Base-by-base conservation (phyloP, 2,329 filamentous ascomycete genomes). In the Coniochaeta sp. region DNA sequence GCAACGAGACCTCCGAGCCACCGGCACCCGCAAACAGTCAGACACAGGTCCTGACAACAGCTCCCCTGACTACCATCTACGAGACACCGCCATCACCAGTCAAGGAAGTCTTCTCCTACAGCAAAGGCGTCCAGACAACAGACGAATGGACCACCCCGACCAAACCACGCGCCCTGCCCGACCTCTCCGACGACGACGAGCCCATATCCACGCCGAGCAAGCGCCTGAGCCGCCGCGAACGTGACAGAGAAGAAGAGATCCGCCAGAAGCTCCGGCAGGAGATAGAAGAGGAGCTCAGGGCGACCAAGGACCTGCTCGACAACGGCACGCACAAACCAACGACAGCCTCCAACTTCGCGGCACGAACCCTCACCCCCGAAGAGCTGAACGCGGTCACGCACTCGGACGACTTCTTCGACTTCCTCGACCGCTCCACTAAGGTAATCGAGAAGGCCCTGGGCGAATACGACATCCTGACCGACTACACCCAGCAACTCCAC, bases 391-490 rank as follows among this genome's bases (percentile, higher is more conserved):
- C 93, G 6, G 92, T 98, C 28, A 95, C 91, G 26, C 89, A 89
- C 59, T 97, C 93, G 0, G 87, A 93, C 33, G 95, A 98, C 58
- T 99, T 99, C 71, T 82, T 95, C 62, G 91, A 96, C 67, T 99
- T 99, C 70, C 86, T 99, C 33, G 95, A 99, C 69, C 86, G 91
- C 67, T 97, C 93, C 24, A 96, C 91, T 60, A 99, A 98, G 75
- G 93, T 99, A 57, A 93, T 99, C 67, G 95, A 99, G 77, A 86
- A 95, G 69, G 93, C 95, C 6, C 78, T 99, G 64, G 95, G 98
- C 69, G 91, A 97, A 69, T 99, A 98, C 72, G 95, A 99, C 72
- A 91, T 99, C 63, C 80, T 99, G 62, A 92, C 91, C 61, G 93
- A 99, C 75, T 99, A 99, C 74, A 91, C 92, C 43, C 80, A 96